Percentiles rank a stretch among this genome's conserved stretches.
Conservation (phyloP, 2,329 filamentous ascomycete species). For the Neopestalotiopsis sp. region DNA sequence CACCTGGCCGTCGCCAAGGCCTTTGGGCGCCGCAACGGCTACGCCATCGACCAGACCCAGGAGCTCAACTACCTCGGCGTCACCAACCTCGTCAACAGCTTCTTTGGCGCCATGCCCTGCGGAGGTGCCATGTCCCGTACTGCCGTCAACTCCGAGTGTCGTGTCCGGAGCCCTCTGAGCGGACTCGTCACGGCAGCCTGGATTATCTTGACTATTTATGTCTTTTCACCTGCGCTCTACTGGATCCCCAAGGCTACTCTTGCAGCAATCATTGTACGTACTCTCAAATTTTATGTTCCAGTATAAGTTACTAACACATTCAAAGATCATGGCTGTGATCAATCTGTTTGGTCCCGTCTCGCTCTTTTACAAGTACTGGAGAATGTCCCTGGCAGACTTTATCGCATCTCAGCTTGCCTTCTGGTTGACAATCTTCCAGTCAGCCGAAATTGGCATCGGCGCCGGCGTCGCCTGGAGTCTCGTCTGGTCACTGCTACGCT, state of each 20-base stretch:
- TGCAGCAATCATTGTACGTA: constrained; percentile 63
- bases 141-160: constrained; percentile 68
- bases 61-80: constrained; percentile 68
- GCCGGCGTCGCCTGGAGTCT: constrained; percentile 67
- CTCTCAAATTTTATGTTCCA: not conserved
- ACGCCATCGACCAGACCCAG: constrained; percentile 67
- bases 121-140: constrained; percentile 72
- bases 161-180: constrained; percentile 65
- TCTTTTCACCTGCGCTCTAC: constrained; percentile 64
- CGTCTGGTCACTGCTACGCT: constrained; percentile 62
- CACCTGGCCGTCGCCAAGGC: constrained; percentile 69
- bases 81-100: constrained; percentile 67
- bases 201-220: constrained; percentile 65
- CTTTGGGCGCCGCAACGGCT: constrained; percentile 66
- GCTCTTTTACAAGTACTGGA: constrained; percentile 68
- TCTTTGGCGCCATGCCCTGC: constrained; percentile 68
- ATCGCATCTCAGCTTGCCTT: constrained; percentile 66
- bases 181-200: constrained; percentile 65
- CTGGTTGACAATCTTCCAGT: constrained; percentile 67
- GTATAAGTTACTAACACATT: not conserved
- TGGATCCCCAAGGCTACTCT: constrained; percentile 72
- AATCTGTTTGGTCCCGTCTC: constrained; percentile 63
- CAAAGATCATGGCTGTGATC: constrained; percentile 64
- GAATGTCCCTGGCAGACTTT: constrained; percentile 68
- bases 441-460: constrained; percentile 64